Evolutionary conservation across 345 rosid genomes (phyloP), one percentile per base, ranked within the genome.

Genomic region (Boechera divaricarpa): DNA sequence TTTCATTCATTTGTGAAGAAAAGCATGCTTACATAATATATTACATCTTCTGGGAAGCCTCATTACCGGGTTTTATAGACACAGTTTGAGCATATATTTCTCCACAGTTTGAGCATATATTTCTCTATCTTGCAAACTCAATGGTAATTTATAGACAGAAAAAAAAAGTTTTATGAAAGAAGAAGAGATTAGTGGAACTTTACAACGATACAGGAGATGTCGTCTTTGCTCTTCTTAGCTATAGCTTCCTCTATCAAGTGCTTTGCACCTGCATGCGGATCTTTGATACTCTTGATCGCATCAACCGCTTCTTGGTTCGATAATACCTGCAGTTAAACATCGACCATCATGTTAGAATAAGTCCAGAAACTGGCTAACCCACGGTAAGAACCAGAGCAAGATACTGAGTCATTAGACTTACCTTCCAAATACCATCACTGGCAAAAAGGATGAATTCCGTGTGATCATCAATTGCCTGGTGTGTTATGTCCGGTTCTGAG

Each of bases 381-480:
- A 10, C 7, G 12, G 63, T 42, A 29, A 9, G 26, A 47, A 60
- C 16, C n/a, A 26, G 16, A 28, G 29, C 4, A 69, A 69, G 26
- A 29, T 41, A 28, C 61, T 12, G 24, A 24, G 4, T 58, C 32
- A 10, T 31, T 63, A 36, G 51, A 38, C 82, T 51, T 32, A 90
- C 98, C 93, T 89, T 93, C 98, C 97, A 93, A 38, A 93, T 82
- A 13, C 98, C 98, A 81, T 93, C 98, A 18, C 98, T 91, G 29
- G 98, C 98, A n/a, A 92, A 84, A 41, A 92, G 78, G 11, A 88
- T 32, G 75, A 90, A 87, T 71, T 90, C 91, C 1, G 76, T 69
- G 9, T 80, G 80, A 18, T 82, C 85, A 60, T 73, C 85, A 31
- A 92, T 84, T 4, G 42, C 32, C 77, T 76, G 80, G 12, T 76